Evolutionary conservation across 2,329 filamentous ascomycete species (phyloP).

Genomic region (Gyromitra esculenta): DNA sequence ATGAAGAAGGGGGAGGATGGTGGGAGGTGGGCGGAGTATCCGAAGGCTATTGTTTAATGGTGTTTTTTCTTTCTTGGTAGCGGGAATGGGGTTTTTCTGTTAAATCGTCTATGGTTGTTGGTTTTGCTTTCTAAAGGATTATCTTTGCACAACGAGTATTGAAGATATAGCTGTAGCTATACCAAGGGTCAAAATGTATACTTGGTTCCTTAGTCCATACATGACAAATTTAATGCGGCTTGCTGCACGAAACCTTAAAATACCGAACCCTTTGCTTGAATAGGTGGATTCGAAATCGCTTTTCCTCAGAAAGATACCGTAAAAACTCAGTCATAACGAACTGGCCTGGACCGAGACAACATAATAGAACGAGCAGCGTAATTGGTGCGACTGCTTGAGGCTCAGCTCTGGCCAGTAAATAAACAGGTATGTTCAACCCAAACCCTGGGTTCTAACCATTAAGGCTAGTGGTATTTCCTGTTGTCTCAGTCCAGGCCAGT

Average conservation of each 20-base stretch:
- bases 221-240: background rate
- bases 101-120: background rate
- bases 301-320: too few species aligned
- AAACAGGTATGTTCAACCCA: too few species aligned
- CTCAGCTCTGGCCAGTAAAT: too few species aligned
- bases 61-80: constrained; percentile 23
- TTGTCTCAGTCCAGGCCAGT: too few species aligned
- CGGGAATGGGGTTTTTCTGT: background rate
- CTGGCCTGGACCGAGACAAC: too few species aligned
- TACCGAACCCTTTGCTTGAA: background rate
- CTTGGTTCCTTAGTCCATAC: background rate
- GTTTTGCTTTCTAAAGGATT: background rate
- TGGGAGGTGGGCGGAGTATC: constrained; percentile 22
- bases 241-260: background rate
- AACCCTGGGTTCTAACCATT: too few species aligned
- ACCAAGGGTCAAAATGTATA: constrained; percentile 2
- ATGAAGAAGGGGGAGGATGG: constrained; percentile 7
- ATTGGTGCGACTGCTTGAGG: too few species aligned
- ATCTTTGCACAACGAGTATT: background rate
- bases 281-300: too few species aligned
- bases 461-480: too few species aligned
- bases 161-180: background rate
- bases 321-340: too few species aligned
- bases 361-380: too few species aligned
- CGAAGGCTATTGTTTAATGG: constrained; percentile 43